phyloP scores from a whole-genome alignment of 2,329 filamentous ascomycete genomes.

The Dendrostoma leiphaemia region DNA sequence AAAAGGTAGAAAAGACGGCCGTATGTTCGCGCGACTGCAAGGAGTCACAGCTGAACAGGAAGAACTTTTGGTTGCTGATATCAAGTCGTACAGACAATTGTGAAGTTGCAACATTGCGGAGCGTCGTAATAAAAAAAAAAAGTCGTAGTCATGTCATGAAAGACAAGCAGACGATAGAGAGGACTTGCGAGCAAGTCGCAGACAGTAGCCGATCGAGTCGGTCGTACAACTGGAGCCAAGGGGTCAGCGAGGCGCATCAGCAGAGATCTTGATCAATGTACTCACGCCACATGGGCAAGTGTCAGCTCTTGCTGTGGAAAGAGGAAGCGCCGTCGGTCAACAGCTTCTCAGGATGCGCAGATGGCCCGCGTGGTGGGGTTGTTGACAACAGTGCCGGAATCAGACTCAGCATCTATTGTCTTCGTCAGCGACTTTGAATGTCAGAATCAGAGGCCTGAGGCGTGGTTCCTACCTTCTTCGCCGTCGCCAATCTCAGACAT shows the following conservation, averaged over 20 bases:
- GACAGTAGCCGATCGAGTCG: constrained; percentile 25
- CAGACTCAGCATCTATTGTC: background rate
- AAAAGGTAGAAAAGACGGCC: background rate
- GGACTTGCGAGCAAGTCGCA: constrained; percentile 22
- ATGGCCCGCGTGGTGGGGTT: constrained; percentile 4
- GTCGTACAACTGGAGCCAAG: constrained; percentile 11
- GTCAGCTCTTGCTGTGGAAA: background rate
- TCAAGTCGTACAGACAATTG: background rate
- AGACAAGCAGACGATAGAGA: constrained; percentile 25
- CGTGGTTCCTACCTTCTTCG: constrained; percentile 7
- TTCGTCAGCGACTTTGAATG: background rate
- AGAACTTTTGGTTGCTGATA: constrained; percentile 1
- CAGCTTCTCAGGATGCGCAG: constrained; percentile 1
- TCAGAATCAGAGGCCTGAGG: too few species aligned
- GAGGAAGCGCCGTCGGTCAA: too few species aligned
- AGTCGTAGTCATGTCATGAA: constrained; percentile 12
- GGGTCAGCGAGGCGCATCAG: background rate
- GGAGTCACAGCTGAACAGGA: constrained; percentile 1
- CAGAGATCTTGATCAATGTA: background rate
- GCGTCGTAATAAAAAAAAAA: background rate
- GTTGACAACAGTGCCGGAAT: background rate
- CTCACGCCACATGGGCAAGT: constrained; percentile 9
- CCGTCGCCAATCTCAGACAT: background rate
- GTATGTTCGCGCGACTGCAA: background rate
- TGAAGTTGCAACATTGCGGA: background rate